A percentile compares a stretch with the other conserved stretches of the same genome.
Conservation (phyloP, 129 eudicot genomes). For the Saussurea involucrata region DNA sequence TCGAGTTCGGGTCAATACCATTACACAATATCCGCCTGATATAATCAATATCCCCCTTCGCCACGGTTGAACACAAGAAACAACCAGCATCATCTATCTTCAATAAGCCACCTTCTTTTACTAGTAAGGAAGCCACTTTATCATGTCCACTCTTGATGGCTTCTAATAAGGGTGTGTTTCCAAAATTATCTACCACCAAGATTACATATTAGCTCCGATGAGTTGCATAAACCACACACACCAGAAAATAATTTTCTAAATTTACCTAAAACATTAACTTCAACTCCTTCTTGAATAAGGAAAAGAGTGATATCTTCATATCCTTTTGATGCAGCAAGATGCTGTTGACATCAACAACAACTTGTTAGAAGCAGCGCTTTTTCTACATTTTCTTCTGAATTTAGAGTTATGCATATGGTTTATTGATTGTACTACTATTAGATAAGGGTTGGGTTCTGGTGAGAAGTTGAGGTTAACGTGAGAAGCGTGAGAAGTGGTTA, state of each 20-base stretch:
- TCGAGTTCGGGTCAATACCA: constrained; percentile 81
- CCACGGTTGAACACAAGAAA: constrained; percentile 68
- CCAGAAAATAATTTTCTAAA: not conserved
- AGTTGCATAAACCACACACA: not conserved
- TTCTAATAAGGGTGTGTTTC: constrained; percentile 79
- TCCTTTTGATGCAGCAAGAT: constrained; percentile 93
- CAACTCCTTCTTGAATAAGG: constrained; percentile 84
- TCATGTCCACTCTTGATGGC: constrained; percentile 84
- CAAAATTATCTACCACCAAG: constrained; percentile 63
- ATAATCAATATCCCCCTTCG: constrained; percentile 71
- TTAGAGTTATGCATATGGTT: too few relatives aligned
- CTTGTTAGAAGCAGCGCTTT: constrained; percentile 3
- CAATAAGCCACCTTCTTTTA: constrained; percentile 58
- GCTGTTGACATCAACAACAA: constrained; percentile 43
- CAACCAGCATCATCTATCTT: constrained; percentile 68
- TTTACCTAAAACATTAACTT: constrained; percentile 56
- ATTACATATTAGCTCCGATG: not conserved
- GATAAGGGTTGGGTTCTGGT: too few relatives aligned
- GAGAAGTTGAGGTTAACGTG: too few relatives aligned
- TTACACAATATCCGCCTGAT: constrained; percentile 53
- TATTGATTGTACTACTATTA: not conserved
- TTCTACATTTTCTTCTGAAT: too few relatives aligned
- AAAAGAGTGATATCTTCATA: constrained; percentile 57
- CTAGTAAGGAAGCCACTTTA: constrained; percentile 69
- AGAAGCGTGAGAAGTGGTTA: too few relatives aligned